Evolutionary conservation across 164 flowering plant species (phyloP).

Genomic region (Saururus chinensis): DNA sequence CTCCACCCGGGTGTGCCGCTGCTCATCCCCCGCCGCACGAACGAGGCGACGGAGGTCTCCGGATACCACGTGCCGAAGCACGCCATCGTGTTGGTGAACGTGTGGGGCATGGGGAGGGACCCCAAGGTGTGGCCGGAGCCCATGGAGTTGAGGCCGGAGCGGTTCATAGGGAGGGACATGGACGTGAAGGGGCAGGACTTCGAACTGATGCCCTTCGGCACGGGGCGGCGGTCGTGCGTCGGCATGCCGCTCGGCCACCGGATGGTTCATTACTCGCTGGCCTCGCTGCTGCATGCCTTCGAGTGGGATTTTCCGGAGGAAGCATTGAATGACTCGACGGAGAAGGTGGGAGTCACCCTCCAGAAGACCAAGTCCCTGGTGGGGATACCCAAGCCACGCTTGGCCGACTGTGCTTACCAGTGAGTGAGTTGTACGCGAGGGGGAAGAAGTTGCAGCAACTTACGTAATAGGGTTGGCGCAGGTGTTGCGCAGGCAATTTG

Average conservation of each 20-base stretch:
- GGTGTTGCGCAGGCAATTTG: too few relatives aligned
- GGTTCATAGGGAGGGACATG: constrained; percentile 17
- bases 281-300: constrained; percentile 25
- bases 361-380: constrained; percentile 18
- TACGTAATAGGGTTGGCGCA: too few relatives aligned
- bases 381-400: constrained; percentile 21
- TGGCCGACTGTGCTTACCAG: constrained; percentile 3
- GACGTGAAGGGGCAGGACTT: constrained; percentile 33
- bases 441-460: too few relatives aligned
- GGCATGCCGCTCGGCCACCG: constrained; percentile 29
- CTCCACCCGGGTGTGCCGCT: constrained; percentile 30
- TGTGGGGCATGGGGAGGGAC: constrained; percentile 25
- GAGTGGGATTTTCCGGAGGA: constrained; percentile 20
- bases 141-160: constrained; percentile 21
- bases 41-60: constrained; percentile 10
- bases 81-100: constrained; percentile 23
- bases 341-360: constrained; percentile 23
- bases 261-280: constrained; percentile 20
- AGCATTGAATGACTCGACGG: constrained; percentile 15
- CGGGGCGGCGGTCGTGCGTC: constrained; percentile 27
- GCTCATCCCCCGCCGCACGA: constrained; percentile 23
- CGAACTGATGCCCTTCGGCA: constrained; percentile 27
- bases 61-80: constrained; percentile 27
- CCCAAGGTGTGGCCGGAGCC: constrained; percentile 23
- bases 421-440: not conserved